A percentile compares a stretch with the other conserved stretches of the same genome.
phyloP scores from a whole-genome alignment of 2,329 filamentous ascomycete genomes.

The Trichoderma gracile region DNA sequence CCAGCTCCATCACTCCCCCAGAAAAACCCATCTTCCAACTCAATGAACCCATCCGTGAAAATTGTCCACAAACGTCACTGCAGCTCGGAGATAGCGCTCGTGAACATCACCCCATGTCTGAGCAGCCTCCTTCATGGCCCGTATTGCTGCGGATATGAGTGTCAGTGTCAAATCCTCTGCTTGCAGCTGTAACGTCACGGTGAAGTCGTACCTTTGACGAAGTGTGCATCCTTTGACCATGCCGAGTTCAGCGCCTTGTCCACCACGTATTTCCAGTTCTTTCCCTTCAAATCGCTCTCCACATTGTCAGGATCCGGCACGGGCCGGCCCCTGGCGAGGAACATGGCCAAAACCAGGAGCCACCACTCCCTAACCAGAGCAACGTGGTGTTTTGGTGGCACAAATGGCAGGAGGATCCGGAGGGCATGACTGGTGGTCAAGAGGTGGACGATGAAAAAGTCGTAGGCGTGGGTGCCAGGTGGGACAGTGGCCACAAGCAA shows the following conservation, averaged over 20 bases:
- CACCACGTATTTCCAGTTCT: slow-evolving; percentile 76
- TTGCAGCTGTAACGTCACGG: background rate
- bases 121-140: slow-evolving; percentile 73
- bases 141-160: slow-evolving; percentile 53
- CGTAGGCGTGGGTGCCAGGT: slow-evolving; percentile 65
- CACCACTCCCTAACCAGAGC: slow-evolving; percentile 83
- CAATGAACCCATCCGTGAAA: slow-evolving; percentile 64
- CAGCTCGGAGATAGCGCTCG: slow-evolving; percentile 65
- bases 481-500: slow-evolving; percentile 63
- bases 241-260: slow-evolving; percentile 68
- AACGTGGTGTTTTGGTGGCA: slow-evolving; percentile 73
- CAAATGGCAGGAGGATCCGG: slow-evolving; percentile 75
- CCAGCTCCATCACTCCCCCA: background rate
- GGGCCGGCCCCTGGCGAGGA: slow-evolving; percentile 74
- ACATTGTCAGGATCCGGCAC: slow-evolving; percentile 67
- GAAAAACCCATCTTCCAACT: background rate
- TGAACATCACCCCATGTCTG: slow-evolving; percentile 72
- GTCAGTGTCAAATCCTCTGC: background rate
- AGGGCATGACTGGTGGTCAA: slow-evolving; percentile 86
- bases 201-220: slow-evolving; percentile 68
- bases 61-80: slow-evolving; percentile 71
- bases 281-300: slow-evolving; percentile 58
- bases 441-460: slow-evolving; percentile 80
- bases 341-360: slow-evolving; percentile 76
- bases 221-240: slow-evolving; percentile 75